Percentiles rank a stretch among this genome's conserved stretches.
Conservation (phyloP, 2,329 filamentous ascomycete genomes). For the Aschersonia sp. region DNA sequence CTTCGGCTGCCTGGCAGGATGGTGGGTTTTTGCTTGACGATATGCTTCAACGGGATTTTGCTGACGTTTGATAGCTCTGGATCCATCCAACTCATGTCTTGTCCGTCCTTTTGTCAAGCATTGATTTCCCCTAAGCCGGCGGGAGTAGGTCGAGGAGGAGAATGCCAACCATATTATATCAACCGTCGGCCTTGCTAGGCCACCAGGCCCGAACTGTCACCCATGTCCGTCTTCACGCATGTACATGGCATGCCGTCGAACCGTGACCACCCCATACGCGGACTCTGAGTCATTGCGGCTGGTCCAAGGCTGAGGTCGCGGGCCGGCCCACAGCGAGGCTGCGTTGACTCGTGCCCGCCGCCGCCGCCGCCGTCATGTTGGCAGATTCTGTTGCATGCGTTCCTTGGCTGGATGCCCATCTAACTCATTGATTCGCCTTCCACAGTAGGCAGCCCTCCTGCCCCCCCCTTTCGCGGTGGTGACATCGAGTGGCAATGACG, state of each 20-base stretch:
- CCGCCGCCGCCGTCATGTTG: background rate
- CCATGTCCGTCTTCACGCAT: background rate
- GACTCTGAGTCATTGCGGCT: background rate
- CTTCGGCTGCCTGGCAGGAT: background rate
- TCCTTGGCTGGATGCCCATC: background rate
- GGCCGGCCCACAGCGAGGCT: background rate
- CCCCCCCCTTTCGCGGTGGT: background rate
- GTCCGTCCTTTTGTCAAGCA: background rate
- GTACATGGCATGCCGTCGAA: background rate
- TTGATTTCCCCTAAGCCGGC: background rate
- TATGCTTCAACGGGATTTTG: background rate
- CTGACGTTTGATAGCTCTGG: background rate
- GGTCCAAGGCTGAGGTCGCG: slow-evolving; percentile 11
- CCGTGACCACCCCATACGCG: background rate
- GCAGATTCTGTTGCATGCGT: background rate
- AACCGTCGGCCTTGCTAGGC: background rate
- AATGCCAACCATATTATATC: background rate
- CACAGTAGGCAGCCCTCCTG: too few species aligned
- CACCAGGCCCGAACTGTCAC: background rate
- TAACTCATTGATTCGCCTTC: background rate
- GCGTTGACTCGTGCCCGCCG: background rate
- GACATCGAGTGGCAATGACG: background rate
- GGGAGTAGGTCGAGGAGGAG: background rate
- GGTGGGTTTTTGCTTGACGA: background rate
- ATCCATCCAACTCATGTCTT: background rate